phyloP scores from a whole-genome alignment of 768 basidiomycete species.

The Psilocybe sp. region DNA sequence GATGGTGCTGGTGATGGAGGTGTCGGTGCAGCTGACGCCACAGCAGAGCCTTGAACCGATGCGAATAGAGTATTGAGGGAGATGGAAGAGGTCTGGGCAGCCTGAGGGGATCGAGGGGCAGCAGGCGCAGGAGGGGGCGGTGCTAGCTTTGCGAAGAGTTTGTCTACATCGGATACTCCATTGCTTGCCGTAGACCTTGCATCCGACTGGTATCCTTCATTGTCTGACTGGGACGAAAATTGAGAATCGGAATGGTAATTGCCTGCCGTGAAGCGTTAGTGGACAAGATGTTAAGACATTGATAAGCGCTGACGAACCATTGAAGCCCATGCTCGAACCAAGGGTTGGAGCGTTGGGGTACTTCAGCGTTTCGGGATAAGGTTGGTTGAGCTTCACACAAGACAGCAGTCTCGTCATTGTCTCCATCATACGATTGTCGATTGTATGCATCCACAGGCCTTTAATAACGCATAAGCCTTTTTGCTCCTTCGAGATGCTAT shows the following conservation, averaged over 20 bases:
- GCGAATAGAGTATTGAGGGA: constrained; percentile 50
- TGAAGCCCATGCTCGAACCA: too few relatives aligned
- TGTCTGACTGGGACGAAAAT: constrained; percentile 21
- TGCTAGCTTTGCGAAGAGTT: constrained; percentile 43
- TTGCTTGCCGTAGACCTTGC: constrained; percentile 21
- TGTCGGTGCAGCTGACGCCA: constrained; percentile 23
- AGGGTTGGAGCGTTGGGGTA: constrained; percentile 27
- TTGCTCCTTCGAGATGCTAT: constrained; percentile 40
- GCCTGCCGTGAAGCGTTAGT: background rate
- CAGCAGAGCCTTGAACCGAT: constrained; percentile 17
- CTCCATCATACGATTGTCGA: constrained; percentile 65
- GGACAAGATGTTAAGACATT: too few relatives aligned
- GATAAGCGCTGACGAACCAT: too few relatives aligned
- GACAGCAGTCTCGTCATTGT: constrained; percentile 67
- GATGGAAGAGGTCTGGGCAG: constrained; percentile 32
- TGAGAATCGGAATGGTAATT: constrained; percentile 19
- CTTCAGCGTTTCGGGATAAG: constrained; percentile 71
- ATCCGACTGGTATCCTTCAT: constrained; percentile 24
- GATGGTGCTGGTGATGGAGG: constrained; percentile 18
- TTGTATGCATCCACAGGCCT: constrained; percentile 75
- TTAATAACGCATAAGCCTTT: constrained; percentile 60
- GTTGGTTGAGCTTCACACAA: constrained; percentile 61
- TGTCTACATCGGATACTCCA: constrained; percentile 41
- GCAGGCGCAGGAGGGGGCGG: constrained; percentile 21
- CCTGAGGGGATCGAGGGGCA: constrained; percentile 16